phyloP scores from a whole-genome alignment of 331 rosid genomes.

The Pyrus hybrid region DNA sequence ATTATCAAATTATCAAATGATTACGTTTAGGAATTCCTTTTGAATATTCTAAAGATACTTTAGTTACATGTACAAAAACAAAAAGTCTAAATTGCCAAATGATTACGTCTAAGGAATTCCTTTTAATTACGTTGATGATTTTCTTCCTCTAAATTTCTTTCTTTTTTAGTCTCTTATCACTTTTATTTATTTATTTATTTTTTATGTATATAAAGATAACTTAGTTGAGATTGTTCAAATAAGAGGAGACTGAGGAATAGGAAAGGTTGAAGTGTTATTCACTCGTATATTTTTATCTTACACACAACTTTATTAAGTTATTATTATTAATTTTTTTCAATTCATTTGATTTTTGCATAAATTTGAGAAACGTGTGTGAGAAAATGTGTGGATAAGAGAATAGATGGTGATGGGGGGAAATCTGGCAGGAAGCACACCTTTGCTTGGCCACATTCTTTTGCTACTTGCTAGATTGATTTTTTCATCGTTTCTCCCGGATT shows the following conservation, averaged over 20 bases:
- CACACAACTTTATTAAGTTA: rapidly evolving
- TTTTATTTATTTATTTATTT: too few relatives aligned
- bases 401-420: neutral
- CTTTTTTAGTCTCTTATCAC: neutral
- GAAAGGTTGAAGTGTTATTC: rapidly evolving
- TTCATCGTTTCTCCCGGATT: neutral
- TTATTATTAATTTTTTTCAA: rapidly evolving
- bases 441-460: neutral
- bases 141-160: neutral
- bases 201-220: too few relatives aligned
- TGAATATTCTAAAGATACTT: neutral
- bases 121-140: too few relatives aligned
- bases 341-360: too few relatives aligned
- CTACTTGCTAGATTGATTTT: neutral
- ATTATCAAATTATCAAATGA: too few relatives aligned
- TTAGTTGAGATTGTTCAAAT: too few relatives aligned
- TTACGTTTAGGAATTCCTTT: neutral
- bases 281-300: too few relatives aligned
- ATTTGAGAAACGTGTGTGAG: too few relatives aligned
- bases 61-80: neutral
- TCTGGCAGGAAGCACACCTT: neutral
- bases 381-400: too few relatives aligned
- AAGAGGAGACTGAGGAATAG: too few relatives aligned
- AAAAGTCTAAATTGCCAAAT: neutral
- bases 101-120: too few relatives aligned